Evolutionary conservation across 1,139 yeast genomes (phyloP).

Genomic region (Taphrina confusa): DNA sequence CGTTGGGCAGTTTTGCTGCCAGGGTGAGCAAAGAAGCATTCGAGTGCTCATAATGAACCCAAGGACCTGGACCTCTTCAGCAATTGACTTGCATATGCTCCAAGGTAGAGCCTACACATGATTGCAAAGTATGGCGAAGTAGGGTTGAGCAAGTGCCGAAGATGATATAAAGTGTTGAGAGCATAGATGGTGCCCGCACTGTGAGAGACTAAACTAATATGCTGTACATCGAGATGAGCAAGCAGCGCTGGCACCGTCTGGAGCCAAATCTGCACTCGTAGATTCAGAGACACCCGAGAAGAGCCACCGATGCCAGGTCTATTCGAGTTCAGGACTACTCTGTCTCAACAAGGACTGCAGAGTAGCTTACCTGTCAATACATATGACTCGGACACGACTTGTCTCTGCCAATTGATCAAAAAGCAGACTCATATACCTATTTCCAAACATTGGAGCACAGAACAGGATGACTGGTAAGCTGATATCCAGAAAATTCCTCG

Average conservation of each 20-base stretch:
- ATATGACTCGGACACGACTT: neutral
- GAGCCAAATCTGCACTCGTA: neutral
- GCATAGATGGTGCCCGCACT: conserved; percentile 2
- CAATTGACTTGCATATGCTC: neutral
- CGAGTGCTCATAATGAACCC: conserved; percentile 7
- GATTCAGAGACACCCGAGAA: neutral
- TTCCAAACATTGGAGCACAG: conserved; percentile 3
- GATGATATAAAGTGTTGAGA: neutral
- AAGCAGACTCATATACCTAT: neutral
- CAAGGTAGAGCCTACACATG: neutral
- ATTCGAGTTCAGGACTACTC: too few relatives aligned
- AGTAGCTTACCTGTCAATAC: neutral
- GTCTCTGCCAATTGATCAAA: neutral
- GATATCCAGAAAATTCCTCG: neutral
- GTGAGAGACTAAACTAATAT: neutral
- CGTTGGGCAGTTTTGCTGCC: neutral
- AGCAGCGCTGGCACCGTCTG: conserved; percentile 2
- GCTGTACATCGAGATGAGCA: neutral
- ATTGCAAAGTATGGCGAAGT: neutral
- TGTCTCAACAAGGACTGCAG: too few relatives aligned
- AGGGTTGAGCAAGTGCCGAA: neutral
- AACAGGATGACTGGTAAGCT: neutral
- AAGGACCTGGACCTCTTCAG: neutral
- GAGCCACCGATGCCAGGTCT: conserved; percentile 2
- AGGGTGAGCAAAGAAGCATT: neutral